A percentile compares a stretch with the other conserved stretches of the same genome.
phyloP scores from a whole-genome alignment of 177 flowering plant genomes.

The Vitis hybrid region DNA sequence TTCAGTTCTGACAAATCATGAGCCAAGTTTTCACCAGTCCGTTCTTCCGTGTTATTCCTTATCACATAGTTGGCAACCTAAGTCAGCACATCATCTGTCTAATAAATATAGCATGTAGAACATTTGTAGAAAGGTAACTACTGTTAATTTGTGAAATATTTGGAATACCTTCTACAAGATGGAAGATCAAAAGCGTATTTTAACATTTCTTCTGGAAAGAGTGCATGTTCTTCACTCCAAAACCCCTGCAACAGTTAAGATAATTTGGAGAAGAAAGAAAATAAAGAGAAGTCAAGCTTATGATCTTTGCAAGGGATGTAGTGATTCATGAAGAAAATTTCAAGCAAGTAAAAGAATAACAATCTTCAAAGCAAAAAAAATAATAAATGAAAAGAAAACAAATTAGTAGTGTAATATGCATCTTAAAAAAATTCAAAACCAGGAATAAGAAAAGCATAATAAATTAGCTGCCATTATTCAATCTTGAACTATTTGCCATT shows the following conservation, averaged over 20 bases:
- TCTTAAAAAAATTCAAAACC: not conserved
- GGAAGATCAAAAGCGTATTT: conserved; percentile 51
- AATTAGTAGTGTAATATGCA: not conserved
- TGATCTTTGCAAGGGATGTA: not conserved
- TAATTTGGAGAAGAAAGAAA: not conserved
- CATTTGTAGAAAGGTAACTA: not conserved
- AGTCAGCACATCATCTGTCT: conserved; percentile 5
- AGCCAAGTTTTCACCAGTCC: conserved; percentile 32
- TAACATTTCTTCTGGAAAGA: conserved; percentile 33
- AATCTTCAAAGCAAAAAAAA: not conserved
- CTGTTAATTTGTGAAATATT: not conserved
- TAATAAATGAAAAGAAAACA: not conserved
- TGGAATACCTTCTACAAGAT: conserved; percentile 39
- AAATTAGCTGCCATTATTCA: no score
- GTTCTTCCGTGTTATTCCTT: conserved; percentile 27
- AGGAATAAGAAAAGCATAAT: no score
- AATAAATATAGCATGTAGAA: not conserved
- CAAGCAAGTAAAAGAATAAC: not conserved
- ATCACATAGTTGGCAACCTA: conserved; percentile 1
- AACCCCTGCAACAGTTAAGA: conserved; percentile 27
- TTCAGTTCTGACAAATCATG: conserved; percentile 48
- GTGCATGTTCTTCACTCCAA: conserved; percentile 28
- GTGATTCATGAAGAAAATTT: conserved; percentile 1
- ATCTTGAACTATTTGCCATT: no score
- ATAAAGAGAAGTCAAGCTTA: not conserved